Evolutionary conservation across 345 rosid species (phyloP).

Genomic region (Boechera divaricarpa): DNA sequence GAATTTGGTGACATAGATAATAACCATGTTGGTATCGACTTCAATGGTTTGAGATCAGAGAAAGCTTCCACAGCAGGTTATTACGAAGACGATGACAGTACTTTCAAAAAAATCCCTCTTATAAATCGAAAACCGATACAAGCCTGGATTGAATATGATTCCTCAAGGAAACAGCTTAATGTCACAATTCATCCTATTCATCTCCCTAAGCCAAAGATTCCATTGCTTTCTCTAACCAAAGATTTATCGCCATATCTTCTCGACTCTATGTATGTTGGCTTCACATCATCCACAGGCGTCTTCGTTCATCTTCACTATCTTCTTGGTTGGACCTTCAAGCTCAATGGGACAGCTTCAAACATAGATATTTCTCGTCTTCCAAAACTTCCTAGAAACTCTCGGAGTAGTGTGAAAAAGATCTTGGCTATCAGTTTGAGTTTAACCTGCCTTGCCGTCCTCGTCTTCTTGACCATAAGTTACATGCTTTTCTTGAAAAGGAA

Average conservation of each 20-base stretch:
- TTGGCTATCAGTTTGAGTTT: slow-evolving; percentile 41
- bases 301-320: slow-evolving; percentile 46
- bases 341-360: slow-evolving; percentile 48
- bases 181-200: slow-evolving; percentile 64
- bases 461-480: slow-evolving; percentile 23
- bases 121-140: slow-evolving; percentile 52
- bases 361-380: slow-evolving; percentile 57
- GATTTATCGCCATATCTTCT: slow-evolving; percentile 54
- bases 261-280: slow-evolving; percentile 56
- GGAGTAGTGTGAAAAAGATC: slow-evolving; percentile 29
- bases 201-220: slow-evolving; percentile 49
- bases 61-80: slow-evolving; percentile 57
- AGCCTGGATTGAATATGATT: slow-evolving; percentile 90
- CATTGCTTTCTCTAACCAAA: slow-evolving; percentile 57
- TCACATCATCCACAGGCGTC: slow-evolving; percentile 58
- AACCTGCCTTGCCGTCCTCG: not conserved
- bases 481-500: slow-evolving; percentile 38
- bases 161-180: slow-evolving; percentile 49
- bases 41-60: slow-evolving; percentile 57
- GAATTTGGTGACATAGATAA: slow-evolving; percentile 58
- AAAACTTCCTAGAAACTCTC: slow-evolving; percentile 41
- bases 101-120: slow-evolving; percentile 45
- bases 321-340: slow-evolving; percentile 63
- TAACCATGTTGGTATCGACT: slow-evolving; percentile 52
- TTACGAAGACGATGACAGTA: slow-evolving; percentile 47